These are phyloP conservation scores for Phytopythium litorale DNA, from an alignment of 352 stramenopile species.

Conservation along the genomic window DNA sequence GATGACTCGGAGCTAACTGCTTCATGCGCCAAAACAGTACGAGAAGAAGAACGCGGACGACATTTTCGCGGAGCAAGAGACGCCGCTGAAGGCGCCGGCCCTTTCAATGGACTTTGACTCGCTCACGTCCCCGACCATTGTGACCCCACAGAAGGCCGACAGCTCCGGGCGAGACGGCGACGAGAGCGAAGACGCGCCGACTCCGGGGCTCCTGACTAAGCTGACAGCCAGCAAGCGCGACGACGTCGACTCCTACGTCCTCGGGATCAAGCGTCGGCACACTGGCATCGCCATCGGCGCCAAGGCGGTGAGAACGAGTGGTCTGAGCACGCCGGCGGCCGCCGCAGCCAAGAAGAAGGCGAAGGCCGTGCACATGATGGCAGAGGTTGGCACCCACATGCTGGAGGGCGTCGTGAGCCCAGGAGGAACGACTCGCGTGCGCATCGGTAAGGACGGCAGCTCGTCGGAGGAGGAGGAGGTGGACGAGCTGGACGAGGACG, in stretches of 20 bases:
- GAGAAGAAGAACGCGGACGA: conserved; percentile 76
- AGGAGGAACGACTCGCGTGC: conserved; percentile 55
- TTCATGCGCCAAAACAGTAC: conserved; percentile 24
- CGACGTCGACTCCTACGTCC: conserved; percentile 76
- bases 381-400: conserved; percentile 36
- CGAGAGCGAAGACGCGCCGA: conserved; percentile 25
- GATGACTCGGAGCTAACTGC: not conserved
- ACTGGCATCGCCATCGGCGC: conserved; percentile 30
- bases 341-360: conserved; percentile 24
- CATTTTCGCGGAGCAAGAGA: conserved; percentile 48
- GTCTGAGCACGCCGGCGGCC: conserved; percentile 6
- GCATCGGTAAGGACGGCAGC: conserved; percentile 48
- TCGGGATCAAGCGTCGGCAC: conserved; percentile 55
- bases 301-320: conserved; percentile 15
- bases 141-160: conserved; percentile 10
- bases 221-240: conserved; percentile 53
- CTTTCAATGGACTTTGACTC: conserved; percentile 36
- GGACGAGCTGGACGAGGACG: conserved; percentile 39
- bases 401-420: conserved; percentile 61
- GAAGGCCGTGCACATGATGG: conserved; percentile 41
- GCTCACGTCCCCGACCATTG: conserved; percentile 44
- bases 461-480: conserved; percentile 41
- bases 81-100: conserved; percentile 33
- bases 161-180: conserved; percentile 30
- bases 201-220: conserved; percentile 42